Evolutionary conservation across 192 early-diverging fungal genomes (phyloP).

Genomic region (Dissophora globulifera): DNA sequence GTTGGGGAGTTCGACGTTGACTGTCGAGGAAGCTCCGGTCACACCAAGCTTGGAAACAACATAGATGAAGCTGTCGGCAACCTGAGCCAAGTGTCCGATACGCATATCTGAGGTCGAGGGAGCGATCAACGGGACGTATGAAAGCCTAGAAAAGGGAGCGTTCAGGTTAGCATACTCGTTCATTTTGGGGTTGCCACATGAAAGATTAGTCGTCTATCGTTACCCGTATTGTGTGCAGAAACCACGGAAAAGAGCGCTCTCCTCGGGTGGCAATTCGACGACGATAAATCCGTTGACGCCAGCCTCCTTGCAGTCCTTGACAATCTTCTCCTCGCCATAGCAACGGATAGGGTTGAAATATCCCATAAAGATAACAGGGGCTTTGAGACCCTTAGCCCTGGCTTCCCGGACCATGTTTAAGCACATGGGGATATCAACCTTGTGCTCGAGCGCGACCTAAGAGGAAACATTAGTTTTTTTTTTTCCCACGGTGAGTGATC

Average conservation of each 20-base stretch:
- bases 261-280: constrained; percentile 98
- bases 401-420: constrained; percentile 84
- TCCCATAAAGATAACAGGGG: constrained; percentile 97
- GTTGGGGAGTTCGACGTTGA: constrained; percentile 75
- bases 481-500: no score
- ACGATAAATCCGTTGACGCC: constrained; percentile 97
- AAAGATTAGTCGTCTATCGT: no score
- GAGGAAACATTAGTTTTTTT: no score
- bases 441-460: constrained; percentile 82
- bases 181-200: no score
- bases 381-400: constrained; percentile 81
- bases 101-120: constrained; percentile 91
- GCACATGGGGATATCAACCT: constrained; percentile 83
- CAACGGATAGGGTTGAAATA: constrained; percentile 98
- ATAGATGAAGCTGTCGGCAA: constrained; percentile 96
- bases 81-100: constrained; percentile 77
- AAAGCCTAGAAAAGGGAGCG: constrained; percentile 73
- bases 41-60: constrained; percentile 95
- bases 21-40: constrained; percentile 81
- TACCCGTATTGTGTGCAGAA: constrained; percentile 77
- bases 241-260: constrained; percentile 86
- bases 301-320: constrained; percentile 82
- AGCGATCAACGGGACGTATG: constrained; percentile 91
- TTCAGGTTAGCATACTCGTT: no score
- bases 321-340: constrained; percentile 91